These are phyloP conservation scores for Candida boleticola DNA, from an alignment of 805 yeast genomes.

Conservation along the genomic window DNA sequence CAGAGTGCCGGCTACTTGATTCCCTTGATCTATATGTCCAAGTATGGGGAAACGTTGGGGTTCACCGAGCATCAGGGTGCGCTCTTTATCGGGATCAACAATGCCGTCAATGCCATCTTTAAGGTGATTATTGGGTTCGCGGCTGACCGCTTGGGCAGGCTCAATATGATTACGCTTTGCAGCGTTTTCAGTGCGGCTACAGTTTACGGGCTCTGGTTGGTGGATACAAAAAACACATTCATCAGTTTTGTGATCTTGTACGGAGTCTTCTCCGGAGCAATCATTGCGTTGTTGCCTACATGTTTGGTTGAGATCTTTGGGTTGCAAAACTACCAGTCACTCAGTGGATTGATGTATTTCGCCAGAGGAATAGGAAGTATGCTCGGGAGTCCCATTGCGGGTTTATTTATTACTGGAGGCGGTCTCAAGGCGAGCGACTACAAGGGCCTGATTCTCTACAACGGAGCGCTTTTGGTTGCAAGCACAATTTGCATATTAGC, in stretches of 20 bases:
- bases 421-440: conserved; percentile 17
- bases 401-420: conserved; percentile 19
- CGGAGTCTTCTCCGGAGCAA: conserved; percentile 35
- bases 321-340: conserved; percentile 25
- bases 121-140: conserved; percentile 16
- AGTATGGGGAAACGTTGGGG: conserved; percentile 28
- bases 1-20: conserved; percentile 36
- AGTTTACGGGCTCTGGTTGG: conserved; percentile 18
- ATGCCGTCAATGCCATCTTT: conserved; percentile 27
- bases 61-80: conserved; percentile 29
- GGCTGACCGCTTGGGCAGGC: conserved; percentile 17
- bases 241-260: conserved; percentile 30
- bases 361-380: conserved; percentile 31
- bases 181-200: conserved; percentile 14
- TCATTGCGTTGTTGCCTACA: conserved; percentile 30
- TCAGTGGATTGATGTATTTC: conserved; percentile 32
- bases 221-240: conserved; percentile 20
- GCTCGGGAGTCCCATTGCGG: conserved; percentile 36
- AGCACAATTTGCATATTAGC: conserved; percentile 14
- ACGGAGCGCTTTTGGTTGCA: conserved; percentile 20
- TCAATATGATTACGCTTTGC: conserved; percentile 17
- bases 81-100: conserved; percentile 31
- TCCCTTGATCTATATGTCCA: conserved; percentile 32
- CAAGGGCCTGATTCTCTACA: conserved; percentile 24
- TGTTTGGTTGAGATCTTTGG: conserved; percentile 33